phyloP scores from a whole-genome alignment of 169 alveolate genomes.

The Plasmodium vivax region DNA sequence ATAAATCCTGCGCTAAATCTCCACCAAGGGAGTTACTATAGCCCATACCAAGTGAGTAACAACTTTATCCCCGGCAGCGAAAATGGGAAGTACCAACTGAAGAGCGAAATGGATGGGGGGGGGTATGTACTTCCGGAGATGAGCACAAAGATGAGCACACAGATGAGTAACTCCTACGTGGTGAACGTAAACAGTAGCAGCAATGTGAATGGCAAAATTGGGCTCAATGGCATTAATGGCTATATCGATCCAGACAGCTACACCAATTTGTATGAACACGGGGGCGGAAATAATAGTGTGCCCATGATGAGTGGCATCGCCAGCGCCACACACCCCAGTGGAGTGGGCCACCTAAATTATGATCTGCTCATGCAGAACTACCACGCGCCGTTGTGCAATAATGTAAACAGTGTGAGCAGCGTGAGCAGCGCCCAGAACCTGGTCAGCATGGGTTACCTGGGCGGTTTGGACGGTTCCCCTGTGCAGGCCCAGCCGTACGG shows the following conservation, averaged over 20 bases:
- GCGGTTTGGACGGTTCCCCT: not conserved
- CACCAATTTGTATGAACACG: slow-evolving; percentile 21
- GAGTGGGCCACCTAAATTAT: not conserved
- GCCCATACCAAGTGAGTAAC: slow-evolving; percentile 11
- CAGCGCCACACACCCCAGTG: not conserved
- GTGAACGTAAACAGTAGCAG: not conserved
- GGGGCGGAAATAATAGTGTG: not conserved
- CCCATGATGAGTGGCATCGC: not conserved
- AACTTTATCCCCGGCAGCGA: not conserved
- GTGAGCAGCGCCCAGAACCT: not conserved
- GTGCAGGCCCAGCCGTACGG: not conserved
- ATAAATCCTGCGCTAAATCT: slow-evolving; percentile 25
- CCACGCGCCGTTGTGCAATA: slow-evolving; percentile 1
- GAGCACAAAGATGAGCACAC: no score
- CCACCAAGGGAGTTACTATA: slow-evolving; percentile 12
- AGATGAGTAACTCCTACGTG: slow-evolving; percentile 21
- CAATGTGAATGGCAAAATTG: slow-evolving; percentile 2
- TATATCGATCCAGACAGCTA: slow-evolving; percentile 24
- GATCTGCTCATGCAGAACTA: slow-evolving; percentile 24
- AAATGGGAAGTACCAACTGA: not conserved
- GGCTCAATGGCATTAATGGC: not conserved
- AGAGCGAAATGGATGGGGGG: slow-evolving; percentile 8
- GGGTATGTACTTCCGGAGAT: not conserved
- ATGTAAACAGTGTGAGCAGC: slow-evolving; percentile 1
- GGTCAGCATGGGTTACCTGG: not conserved